Evolutionary conservation across 306 rosid species (phyloP), one percentile per base, ranked within the genome.

Genomic region (Hippophae gyantsensis): DNA sequence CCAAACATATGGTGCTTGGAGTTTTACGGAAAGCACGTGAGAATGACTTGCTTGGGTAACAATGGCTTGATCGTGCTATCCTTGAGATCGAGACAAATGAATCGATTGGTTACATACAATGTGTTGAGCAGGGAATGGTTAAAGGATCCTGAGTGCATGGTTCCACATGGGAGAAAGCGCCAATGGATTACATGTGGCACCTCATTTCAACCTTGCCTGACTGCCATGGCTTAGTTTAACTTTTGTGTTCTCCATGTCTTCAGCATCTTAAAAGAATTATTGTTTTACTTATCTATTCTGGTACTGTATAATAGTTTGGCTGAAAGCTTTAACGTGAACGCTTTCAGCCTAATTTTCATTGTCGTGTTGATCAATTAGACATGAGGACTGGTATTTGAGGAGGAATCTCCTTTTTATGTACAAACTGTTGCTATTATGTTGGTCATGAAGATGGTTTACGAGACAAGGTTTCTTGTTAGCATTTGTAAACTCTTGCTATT

Each of bases 1-100:
- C 97, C 97, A 89, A 89, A 84, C 68, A 60, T 69, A 62, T 84
- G 89, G 97, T 90, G 97, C 97, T 86, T 90, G 82, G 97, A 90
- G 72, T 90, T 84, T 71, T 90, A 90, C 59, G 97, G 95, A 74
- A 90, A 90, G 97, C 90, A 79, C 94, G 84, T 86, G 65, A 71
- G 83, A 61, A 90, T 90, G 97, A 82, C 77, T 70, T 90, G 95
- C 94, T 69, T 86, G 70, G 97, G 95, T 58, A 90, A 86, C 90
- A 82, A 73, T 72, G 95, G 95, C 74, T 73, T 86, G 80, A 90
- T 90, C 77, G 78, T 90, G 97, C 63, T 90, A 72, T 86, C 94
- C 72, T 72, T 86, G 79, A 75, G 87, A 63, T 84, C 85, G 0
- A 80, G 73, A 74, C 86, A 80, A 47, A 82, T 74, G 78, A 82